Evolutionary conservation across 176 grass and related monocot genomes (phyloP).

Genomic region (Microstegium vimineum): DNA sequence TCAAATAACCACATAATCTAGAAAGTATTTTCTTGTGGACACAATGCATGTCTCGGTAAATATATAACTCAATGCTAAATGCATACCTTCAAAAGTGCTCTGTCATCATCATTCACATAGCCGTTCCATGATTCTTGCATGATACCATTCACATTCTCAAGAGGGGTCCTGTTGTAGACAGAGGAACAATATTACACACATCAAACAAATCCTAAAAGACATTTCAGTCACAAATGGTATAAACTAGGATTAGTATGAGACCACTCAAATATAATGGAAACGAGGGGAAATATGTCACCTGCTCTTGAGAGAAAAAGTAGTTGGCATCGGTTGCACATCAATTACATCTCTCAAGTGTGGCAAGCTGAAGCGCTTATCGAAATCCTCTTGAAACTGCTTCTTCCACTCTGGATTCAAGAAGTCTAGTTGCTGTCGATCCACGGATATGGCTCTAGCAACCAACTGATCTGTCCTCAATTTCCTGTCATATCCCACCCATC

Average conservation of each 20-base stretch:
- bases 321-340: conserved; percentile 63
- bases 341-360: conserved; percentile 85
- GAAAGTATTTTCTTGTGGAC: neutral
- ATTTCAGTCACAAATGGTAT: neutral
- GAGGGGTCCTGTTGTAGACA: conserved; percentile 50
- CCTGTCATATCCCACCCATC: neutral
- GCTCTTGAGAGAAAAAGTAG: conserved; percentile 84
- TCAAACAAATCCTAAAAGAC: neutral
- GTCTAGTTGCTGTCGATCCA: conserved; percentile 43
- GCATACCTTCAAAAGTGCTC: conserved; percentile 85
- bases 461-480: conserved; percentile 22
- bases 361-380: conserved; percentile 71
- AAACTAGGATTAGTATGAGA: neutral
- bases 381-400: conserved; percentile 78
- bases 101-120: conserved; percentile 94
- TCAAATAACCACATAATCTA: no score
- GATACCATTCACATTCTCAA: conserved; percentile 51
- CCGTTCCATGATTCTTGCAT: conserved; percentile 61
- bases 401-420: conserved; percentile 76
- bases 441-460: conserved; percentile 34
- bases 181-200: neutral
- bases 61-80: no score
- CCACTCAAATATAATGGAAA: neutral
- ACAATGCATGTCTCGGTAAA: neutral
- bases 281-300: conserved; percentile 37